Percentiles rank a stretch among this genome's conserved stretches.
Conservation (phyloP, 2,329 filamentous ascomycete genomes). For the Beauveria sp. region DNA sequence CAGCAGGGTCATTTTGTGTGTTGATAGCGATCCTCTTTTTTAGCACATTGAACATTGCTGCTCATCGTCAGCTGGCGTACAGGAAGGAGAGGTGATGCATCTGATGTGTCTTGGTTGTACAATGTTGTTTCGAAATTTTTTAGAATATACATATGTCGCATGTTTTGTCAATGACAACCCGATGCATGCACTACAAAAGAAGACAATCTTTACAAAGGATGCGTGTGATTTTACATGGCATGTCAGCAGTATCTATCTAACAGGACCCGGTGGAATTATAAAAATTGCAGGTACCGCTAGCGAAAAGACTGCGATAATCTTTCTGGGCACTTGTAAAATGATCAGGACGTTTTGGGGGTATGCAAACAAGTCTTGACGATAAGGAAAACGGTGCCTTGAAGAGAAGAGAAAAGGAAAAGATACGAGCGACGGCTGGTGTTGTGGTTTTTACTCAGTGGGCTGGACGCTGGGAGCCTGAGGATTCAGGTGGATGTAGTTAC, state of each 20-base stretch:
- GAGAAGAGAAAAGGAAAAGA: slow-evolving; percentile 28
- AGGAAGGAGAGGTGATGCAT: background rate
- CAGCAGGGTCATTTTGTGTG: slow-evolving; percentile 2
- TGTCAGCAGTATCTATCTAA: slow-evolving; percentile 98
- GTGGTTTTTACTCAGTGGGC: slow-evolving; percentile 22
- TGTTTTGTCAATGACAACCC: background rate
- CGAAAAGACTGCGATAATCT: slow-evolving; percentile 78
- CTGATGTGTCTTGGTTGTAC: background rate
- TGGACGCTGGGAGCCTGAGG: slow-evolving; percentile 13
- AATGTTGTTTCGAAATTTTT: background rate
- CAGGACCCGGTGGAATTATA: slow-evolving; percentile 63
- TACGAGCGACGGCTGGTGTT: slow-evolving; percentile 20
- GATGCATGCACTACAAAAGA: background rate
- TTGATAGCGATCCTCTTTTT: background rate
- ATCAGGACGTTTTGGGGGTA: slow-evolving; percentile 70
- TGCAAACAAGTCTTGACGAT: slow-evolving; percentile 76
- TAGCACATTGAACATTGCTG: background rate
- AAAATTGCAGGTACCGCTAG: slow-evolving; percentile 81
- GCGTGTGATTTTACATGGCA: slow-evolving; percentile 18
- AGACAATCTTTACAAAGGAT: background rate
- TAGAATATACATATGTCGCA: background rate
- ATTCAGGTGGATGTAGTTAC: slow-evolving; percentile 6
- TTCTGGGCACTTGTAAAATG: slow-evolving; percentile 87
- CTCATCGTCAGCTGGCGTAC: background rate
- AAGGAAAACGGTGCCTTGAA: slow-evolving; percentile 76